Conservation (phyloP, 192 early-diverging fungal genomes). For the Rhizoclosmatium sp. region DNA sequence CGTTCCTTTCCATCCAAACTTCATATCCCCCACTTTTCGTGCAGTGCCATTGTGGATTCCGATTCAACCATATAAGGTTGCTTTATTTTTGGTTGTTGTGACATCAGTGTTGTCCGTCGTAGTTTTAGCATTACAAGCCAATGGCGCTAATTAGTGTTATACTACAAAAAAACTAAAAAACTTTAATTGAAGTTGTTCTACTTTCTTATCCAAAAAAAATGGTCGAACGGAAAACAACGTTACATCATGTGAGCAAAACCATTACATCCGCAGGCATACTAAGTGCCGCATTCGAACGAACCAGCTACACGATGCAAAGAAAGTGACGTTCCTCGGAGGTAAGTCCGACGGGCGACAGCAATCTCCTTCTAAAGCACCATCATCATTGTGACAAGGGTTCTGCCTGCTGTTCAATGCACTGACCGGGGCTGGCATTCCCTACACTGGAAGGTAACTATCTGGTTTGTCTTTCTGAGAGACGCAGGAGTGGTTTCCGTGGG, state of each 20-base stretch:
- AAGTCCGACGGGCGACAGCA: not conserved
- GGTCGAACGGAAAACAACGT: too few species aligned
- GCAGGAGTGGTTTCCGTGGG: too few species aligned
- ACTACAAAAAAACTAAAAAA: too few species aligned
- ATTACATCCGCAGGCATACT: too few species aligned
- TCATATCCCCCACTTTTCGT: constrained; percentile 9
- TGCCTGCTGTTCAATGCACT: constrained; percentile 61
- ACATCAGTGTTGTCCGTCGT: not conserved
- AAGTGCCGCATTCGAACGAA: not conserved
- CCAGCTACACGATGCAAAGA: constrained; percentile 50
- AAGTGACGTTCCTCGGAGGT: constrained; percentile 47
- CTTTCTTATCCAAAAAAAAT: too few species aligned
- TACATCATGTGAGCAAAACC: too few species aligned
- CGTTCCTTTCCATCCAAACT: constrained; percentile 4
- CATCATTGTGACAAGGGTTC: constrained; percentile 41
- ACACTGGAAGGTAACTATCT: constrained; percentile 31
- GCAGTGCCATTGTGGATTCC: constrained; percentile 16
- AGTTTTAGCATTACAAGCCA: not conserved
- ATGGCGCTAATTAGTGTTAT: too few species aligned
- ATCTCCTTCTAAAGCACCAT: not conserved
- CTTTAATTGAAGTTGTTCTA: too few species aligned
- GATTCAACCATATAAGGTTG: not conserved
- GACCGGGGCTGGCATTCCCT: constrained; percentile 51
- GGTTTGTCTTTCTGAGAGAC: too few species aligned
- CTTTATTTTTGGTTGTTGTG: not conserved